A percentile compares a stretch with the other conserved stretches of the same genome.
These are phyloP conservation scores for Cercospora nicotianae DNA, from an alignment of 2,329 filamentous ascomycete genomes.

Conservation along the genomic window DNA sequence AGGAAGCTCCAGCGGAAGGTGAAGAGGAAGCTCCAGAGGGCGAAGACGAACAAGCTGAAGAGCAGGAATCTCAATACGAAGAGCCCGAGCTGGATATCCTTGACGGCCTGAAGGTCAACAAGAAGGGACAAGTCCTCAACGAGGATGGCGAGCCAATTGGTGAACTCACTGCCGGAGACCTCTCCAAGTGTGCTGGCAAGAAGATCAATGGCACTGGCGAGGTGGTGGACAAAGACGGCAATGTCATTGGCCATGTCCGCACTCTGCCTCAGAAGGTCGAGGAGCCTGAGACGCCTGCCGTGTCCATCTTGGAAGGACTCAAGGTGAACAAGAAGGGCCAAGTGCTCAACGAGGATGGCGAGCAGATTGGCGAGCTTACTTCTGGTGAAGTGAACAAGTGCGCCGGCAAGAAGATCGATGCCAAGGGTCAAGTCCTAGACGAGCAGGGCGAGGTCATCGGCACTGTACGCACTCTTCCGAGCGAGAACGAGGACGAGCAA, in stretches of 20 bases:
- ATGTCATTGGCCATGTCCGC: slow-evolving; percentile 62
- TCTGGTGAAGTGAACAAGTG: slow-evolving; percentile 62
- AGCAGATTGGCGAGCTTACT: slow-evolving; percentile 54
- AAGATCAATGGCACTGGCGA: slow-evolving; percentile 66
- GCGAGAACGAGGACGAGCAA: slow-evolving; percentile 35
- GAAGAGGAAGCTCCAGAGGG: slow-evolving; percentile 35
- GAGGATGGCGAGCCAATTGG: slow-evolving; percentile 57
- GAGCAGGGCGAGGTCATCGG: slow-evolving; percentile 62
- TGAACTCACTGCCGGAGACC: slow-evolving; percentile 57
- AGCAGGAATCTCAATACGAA: slow-evolving; percentile 32
- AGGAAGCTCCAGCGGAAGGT: neutral
- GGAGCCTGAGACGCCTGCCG: slow-evolving; percentile 37
- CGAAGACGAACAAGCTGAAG: slow-evolving; percentile 27
- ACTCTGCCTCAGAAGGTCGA: slow-evolving; percentile 48
- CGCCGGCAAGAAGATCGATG: slow-evolving; percentile 64
- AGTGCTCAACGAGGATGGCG: slow-evolving; percentile 55
- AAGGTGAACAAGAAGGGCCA: slow-evolving; percentile 62
- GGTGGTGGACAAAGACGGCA: slow-evolving; percentile 63
- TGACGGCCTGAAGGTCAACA: slow-evolving; percentile 59
- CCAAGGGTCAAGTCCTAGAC: slow-evolving; percentile 63
- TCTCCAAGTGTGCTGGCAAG: slow-evolving; percentile 63
- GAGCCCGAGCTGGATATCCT: slow-evolving; percentile 47
- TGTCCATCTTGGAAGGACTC: slow-evolving; percentile 52
- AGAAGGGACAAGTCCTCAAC: slow-evolving; percentile 56
- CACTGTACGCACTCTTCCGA: slow-evolving; percentile 54